These are phyloP conservation scores for Cercospora beticola DNA, from an alignment of 2,329 filamentous ascomycete species.

Conservation along the genomic window DNA sequence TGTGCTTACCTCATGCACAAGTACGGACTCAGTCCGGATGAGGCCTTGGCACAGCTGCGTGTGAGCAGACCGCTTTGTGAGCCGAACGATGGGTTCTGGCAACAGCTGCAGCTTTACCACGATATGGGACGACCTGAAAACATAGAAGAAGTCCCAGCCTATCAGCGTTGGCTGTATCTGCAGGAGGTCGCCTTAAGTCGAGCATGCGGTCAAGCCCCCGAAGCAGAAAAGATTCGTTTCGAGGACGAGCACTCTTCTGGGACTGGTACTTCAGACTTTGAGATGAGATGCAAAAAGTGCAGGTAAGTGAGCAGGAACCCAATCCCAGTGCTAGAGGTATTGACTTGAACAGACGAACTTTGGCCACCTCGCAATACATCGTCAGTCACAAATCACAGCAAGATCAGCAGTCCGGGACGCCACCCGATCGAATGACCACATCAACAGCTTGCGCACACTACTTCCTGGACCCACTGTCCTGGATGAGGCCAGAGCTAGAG, in stretches of 20 bases:
- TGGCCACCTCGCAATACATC: constrained; percentile 68
- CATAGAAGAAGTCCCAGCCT: constrained; percentile 68
- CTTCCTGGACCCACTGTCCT: constrained; percentile 88
- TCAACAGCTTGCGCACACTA: constrained; percentile 70
- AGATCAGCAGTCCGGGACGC: constrained; percentile 13
- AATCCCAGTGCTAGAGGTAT: not conserved
- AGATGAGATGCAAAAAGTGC: constrained; percentile 89
- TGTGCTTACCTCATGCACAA: constrained; percentile 78
- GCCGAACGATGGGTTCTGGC: constrained; percentile 89
- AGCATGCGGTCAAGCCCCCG: constrained; percentile 75
- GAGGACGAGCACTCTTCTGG: constrained; percentile 62
- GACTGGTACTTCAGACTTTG: constrained; percentile 47
- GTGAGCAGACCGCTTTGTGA: constrained; percentile 74
- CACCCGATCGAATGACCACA: constrained; percentile 26
- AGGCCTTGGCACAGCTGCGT: constrained; percentile 70
- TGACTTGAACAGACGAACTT: constrained; percentile 49
- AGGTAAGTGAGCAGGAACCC: constrained; percentile 52
- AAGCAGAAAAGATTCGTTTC: constrained; percentile 73
- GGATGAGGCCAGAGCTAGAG: constrained; percentile 89
- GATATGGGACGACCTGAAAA: constrained; percentile 76
- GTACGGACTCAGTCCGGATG: constrained; percentile 52
- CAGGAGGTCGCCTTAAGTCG: constrained; percentile 66
- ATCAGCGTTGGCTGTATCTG: constrained; percentile 75
- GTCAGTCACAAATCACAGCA: constrained; percentile 55
- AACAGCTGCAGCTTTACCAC: constrained; percentile 83